Evolutionary conservation across 345 rosid genomes (phyloP).

Genomic region (Psidium friedrichsthalianum): DNA sequence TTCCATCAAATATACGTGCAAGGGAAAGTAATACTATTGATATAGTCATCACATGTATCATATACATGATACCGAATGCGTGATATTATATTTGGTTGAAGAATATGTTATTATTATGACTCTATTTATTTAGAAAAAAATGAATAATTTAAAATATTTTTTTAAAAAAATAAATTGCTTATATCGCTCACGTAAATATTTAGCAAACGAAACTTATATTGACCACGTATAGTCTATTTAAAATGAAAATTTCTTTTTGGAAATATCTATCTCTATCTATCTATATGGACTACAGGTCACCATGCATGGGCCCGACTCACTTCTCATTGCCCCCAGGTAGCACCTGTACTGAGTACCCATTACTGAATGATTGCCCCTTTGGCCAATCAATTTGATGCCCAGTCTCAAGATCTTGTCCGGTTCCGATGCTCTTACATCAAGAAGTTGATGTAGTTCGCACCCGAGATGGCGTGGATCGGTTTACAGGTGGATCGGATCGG

Average conservation of each 20-base stretch:
- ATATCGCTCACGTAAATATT: too few species aligned
- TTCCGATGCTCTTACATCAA: not conserved
- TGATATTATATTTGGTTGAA: not conserved
- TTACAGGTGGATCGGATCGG: not conserved
- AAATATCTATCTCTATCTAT: not conserved
- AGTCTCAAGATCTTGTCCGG: not conserved
- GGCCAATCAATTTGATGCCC: not conserved
- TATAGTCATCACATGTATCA: not conserved
- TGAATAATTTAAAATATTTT: too few species aligned
- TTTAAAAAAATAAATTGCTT: too few species aligned
- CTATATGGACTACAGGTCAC: not conserved
- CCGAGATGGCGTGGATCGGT: not conserved
- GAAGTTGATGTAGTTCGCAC: not conserved
- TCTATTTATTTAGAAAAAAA: too few species aligned
- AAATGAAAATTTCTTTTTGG: not conserved
- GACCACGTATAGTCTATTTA: not conserved
- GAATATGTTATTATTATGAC: not conserved
- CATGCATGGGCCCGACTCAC: not conserved
- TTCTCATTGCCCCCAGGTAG: not conserved
- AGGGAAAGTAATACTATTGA: not conserved
- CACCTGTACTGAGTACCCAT: not conserved
- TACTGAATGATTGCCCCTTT: not conserved
- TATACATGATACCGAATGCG: accelerated
- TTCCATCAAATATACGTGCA: not conserved
- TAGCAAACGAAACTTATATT: too few species aligned